Evolutionary conservation across 305 asterid species (phyloP).

Genomic region (Solanum hybrid): DNA sequence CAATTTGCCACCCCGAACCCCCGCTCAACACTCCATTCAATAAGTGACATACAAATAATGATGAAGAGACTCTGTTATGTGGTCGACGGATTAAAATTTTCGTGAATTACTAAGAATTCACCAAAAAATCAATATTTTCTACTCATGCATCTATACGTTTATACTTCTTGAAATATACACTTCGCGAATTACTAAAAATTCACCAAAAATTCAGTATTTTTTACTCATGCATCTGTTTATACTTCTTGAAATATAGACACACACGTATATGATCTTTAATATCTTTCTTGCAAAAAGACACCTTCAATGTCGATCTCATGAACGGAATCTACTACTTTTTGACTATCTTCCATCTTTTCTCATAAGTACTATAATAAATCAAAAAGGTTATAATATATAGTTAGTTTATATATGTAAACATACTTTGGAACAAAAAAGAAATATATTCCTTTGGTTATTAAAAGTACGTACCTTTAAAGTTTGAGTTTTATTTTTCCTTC

Average conservation of each 20-base stretch:
- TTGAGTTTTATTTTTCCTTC: not conserved
- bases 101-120: too few relatives aligned
- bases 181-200: not conserved
- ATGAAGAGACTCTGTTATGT: not conserved
- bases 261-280: not conserved
- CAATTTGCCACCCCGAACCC: not conserved
- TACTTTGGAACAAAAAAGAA: not conserved
- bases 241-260: not conserved
- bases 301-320: not conserved
- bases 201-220: not conserved
- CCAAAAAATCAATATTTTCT: too few relatives aligned
- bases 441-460: not conserved
- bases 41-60: not conserved
- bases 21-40: not conserved
- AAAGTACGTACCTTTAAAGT: not conserved
- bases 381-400: not conserved
- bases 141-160: too few relatives aligned
- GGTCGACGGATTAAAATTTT: rapidly evolving
- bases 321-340: not conserved
- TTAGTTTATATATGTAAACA: not conserved
- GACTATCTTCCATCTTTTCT: not conserved
- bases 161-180: too few relatives aligned
- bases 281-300: not conserved
- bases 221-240: not conserved
- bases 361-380: not conserved